phyloP scores from a whole-genome alignment of 2,329 filamentous ascomycete genomes.

The Lasiodiplodia sp. region DNA sequence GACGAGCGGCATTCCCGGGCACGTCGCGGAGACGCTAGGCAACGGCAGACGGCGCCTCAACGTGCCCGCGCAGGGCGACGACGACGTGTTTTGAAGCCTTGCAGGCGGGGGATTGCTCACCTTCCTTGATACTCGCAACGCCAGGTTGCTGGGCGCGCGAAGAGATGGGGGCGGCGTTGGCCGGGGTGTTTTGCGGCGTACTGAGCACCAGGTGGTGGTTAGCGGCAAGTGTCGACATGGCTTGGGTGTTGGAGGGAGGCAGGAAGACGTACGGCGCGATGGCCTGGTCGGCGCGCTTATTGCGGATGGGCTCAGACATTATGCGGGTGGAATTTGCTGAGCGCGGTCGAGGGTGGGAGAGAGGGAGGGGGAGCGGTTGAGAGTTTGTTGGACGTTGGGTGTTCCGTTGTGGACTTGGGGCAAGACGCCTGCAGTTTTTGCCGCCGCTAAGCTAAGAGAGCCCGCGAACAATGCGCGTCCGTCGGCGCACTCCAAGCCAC shows the following conservation, averaged over 20 bases:
- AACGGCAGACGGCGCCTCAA: conserved; percentile 9
- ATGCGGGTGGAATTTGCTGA: conserved; percentile 40
- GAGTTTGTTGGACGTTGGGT: conserved; percentile 31
- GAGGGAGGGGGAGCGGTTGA: conserved; percentile 33
- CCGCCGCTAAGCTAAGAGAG: conserved; percentile 22
- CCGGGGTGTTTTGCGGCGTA: conserved; percentile 97
- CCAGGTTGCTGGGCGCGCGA: conserved; percentile 96
- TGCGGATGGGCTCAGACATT: conserved; percentile 74
- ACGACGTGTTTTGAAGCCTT: conserved; percentile 29
- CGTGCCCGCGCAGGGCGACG: conserved; percentile 6
- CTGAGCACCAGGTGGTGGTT: conserved; percentile 57
- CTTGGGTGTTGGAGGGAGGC: conserved; percentile 15
- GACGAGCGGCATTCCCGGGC: conserved; percentile 14
- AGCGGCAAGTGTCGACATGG: conserved; percentile 31
- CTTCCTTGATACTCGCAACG: conserved; percentile 95
- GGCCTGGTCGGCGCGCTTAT: conserved; percentile 68
- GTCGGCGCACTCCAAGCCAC: conserved; percentile 23
- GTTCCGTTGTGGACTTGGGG: conserved; percentile 38
- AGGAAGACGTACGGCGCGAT: conserved; percentile 67
- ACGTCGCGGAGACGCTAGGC: conserved; percentile 6
- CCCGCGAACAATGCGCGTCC: conserved; percentile 29
- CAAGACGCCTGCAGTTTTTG: conserved; percentile 30
- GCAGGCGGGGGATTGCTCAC: conserved; percentile 61
- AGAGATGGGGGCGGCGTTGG: conserved; percentile 94
- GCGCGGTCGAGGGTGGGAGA: conserved; percentile 35